Conservation (phyloP, 2,329 filamentous ascomycete species). For the Phymatotrichopsis omnivora region DNA sequence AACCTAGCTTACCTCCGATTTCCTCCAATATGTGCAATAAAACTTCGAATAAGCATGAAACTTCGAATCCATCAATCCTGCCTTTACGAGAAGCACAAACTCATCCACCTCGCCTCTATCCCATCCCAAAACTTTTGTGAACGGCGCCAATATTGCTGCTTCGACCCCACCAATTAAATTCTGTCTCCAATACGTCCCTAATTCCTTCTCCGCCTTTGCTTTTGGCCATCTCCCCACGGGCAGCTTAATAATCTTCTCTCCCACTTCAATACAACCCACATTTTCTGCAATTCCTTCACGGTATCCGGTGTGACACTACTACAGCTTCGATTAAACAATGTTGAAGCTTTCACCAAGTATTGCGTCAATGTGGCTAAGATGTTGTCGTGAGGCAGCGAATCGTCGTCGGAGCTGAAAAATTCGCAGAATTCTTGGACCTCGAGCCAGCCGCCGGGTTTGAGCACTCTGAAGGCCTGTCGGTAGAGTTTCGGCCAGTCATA, state of each 20-base stretch:
- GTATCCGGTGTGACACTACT: no score
- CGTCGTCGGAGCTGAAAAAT: constrained; percentile 34
- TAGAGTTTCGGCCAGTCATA: constrained; percentile 45
- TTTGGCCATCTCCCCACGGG: constrained; percentile 44
- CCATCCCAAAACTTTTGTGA: constrained; percentile 1
- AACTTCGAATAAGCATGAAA: not conserved
- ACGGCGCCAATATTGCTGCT: not conserved
- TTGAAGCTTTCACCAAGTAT: no score
- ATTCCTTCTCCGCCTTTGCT: constrained; percentile 31
- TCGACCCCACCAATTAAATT: not conserved
- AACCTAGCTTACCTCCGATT: no score
- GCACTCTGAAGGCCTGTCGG: constrained; percentile 32
- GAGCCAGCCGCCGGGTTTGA: constrained; percentile 38
- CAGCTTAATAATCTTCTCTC: constrained; percentile 38
- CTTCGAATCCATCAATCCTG: not conserved
- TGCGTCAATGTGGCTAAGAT: no score
- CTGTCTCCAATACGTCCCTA: not conserved
- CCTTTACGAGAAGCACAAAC: not conserved
- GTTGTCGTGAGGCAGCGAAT: constrained; percentile 31
- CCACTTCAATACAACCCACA: no score
- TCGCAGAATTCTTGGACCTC: constrained; percentile 35
- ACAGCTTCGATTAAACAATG: no score
- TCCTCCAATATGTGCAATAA: no score
- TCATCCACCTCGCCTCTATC: not conserved
- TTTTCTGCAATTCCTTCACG: no score